Base-by-base conservation (phyloP, 2,329 filamentous ascomycete genomes). In the Alternaria sp. region DNA sequence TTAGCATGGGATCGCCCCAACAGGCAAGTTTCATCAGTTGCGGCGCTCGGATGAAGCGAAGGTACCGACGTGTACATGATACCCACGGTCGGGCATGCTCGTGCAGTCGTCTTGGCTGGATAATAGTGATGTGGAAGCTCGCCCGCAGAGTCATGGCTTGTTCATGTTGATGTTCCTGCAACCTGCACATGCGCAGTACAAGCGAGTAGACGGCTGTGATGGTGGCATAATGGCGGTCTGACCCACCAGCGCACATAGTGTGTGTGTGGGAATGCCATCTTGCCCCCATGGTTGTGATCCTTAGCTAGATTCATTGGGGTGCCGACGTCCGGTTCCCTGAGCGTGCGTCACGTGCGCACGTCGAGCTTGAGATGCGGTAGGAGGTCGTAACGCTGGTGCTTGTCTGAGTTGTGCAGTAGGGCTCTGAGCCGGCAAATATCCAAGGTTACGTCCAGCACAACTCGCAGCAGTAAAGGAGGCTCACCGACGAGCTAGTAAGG, bases 401-500 rank as follows among this genome's bases (percentile, higher is more conserved):
- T 54, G 44, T 26, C 44, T 46, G 48, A 56, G 54, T 33, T 52
- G 49, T 50, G 50, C 42, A 53, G 56, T 54, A 46, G 44, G 29
- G 54, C 54, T 53, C 24, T 44, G 29, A 48, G 24, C 51, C 56
- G 55, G 51, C 55, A 54, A 36, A 54, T 58, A 34, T 28, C 31
- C 40, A 36, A 44, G 37, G 44, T 58, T 52, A 31, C 40, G n/a
- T 44, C 17, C 29, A 58, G 44, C 37, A 49, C 58, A 54, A 54
- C 40, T 48, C 41, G 51, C 40, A 41, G 17, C 40, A 26, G n/a
- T 31, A 53, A 53, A 45, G 57, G 56, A 58, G 58, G 54, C 54
- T 62, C 61, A 61, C 62, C 56, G 56, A 65, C 51, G 51, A 54
- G 50, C 58, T 56, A 52, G 64, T 61, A 42, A 51, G 54, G 55